phyloP scores from a whole-genome alignment of 225 moss, liverwort and hornwort genomes.

The Takakia lepidozioides region DNA sequence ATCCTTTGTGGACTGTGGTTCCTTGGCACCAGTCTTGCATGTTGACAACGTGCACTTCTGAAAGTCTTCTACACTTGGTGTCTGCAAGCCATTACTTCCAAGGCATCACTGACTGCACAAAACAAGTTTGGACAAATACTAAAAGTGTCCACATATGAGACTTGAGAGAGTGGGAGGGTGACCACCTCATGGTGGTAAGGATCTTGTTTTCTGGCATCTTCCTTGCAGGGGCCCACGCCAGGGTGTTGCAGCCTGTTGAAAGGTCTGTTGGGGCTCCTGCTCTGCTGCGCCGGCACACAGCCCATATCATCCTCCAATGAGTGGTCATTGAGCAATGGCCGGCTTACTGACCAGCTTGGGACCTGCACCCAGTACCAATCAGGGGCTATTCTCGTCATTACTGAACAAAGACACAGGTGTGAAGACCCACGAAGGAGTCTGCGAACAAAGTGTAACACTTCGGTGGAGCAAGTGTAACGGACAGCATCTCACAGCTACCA shows the following conservation, averaged over 20 bases:
- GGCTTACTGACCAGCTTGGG: constrained; percentile 10
- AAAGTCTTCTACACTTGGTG: neutral
- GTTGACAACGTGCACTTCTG: too few relatives aligned
- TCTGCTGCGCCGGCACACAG: constrained; percentile 5
- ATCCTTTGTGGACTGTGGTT: too few relatives aligned
- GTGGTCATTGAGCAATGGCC: constrained; percentile 5
- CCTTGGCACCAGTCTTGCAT: neutral
- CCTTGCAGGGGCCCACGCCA: neutral
- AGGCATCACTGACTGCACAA: too few relatives aligned
- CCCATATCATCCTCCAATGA: constrained; percentile 9
- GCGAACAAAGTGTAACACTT: too few relatives aligned
- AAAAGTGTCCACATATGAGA: too few relatives aligned
- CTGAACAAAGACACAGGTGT: neutral
- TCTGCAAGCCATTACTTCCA: neutral
- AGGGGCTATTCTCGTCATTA: too few relatives aligned
- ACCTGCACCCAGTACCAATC: constrained; percentile 7
- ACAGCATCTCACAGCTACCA: too few relatives aligned
- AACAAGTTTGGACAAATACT: too few relatives aligned
- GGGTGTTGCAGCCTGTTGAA: neutral
- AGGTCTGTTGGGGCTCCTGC: constrained; percentile 6
- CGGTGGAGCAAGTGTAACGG: too few relatives aligned
- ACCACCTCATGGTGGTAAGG: constrained; percentile 5
- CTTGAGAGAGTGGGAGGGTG: too few relatives aligned
- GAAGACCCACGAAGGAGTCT: neutral
- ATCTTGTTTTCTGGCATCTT: constrained; percentile 4